phyloP scores from a whole-genome alignment of 805 yeast genomes.

The Priceomyces castillae region DNA sequence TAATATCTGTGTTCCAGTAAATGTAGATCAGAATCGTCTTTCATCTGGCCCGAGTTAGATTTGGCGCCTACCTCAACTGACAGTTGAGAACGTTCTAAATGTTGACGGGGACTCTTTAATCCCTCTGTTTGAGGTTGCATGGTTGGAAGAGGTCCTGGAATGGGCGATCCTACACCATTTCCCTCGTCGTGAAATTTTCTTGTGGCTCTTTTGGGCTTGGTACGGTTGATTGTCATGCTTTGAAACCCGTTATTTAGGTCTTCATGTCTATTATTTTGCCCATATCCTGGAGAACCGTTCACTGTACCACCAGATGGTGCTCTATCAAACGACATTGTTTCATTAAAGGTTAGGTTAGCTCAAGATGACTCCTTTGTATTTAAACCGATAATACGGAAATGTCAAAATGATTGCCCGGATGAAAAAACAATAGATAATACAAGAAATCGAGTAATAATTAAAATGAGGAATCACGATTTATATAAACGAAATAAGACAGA shows the following conservation, averaged over 20 bases:
- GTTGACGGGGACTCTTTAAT: not conserved
- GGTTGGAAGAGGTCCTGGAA: slow-evolving; percentile 5
- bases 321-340: slow-evolving; percentile 3
- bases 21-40: slow-evolving; percentile 10
- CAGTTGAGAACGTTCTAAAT: not conserved
- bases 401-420: not conserved
- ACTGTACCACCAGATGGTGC: slow-evolving; percentile 3
- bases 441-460: too few species aligned
- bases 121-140: not conserved
- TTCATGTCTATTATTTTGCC: not conserved
- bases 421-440: too few species aligned
- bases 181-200: slow-evolving; percentile 30
- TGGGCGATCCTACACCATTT: slow-evolving; percentile 2
- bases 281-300: slow-evolving; percentile 2
- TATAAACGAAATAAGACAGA: too few species aligned
- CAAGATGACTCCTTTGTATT: not conserved
- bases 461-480: too few species aligned
- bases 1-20: slow-evolving; percentile 17
- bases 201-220: slow-evolving; percentile 28
- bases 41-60: not conserved
- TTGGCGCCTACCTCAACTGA: slow-evolving; percentile 4
- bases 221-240: slow-evolving; percentile 8
- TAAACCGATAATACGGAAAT: not conserved
- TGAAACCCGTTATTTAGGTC: slow-evolving; percentile 7
- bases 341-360: not conserved